Percentiles rank a stretch among this genome's conserved stretches.
phyloP scores from a whole-genome alignment of 2,329 filamentous ascomycete species.

The Dothiorella sarmentorum region DNA sequence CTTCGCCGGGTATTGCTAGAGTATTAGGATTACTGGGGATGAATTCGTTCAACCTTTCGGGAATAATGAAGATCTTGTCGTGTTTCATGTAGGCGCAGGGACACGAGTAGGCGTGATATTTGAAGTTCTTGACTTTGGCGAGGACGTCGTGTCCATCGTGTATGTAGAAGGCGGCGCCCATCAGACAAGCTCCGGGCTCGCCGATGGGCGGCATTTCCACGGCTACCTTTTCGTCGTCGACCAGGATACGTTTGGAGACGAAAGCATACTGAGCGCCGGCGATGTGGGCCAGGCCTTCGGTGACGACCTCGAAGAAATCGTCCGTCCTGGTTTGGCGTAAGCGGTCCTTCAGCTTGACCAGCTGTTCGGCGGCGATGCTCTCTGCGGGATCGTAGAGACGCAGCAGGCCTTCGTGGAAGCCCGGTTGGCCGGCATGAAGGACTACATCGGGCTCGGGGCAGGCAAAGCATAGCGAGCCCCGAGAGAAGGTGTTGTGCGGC shows the following conservation, averaged over 20 bases:
- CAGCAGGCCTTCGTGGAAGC: slow-evolving; percentile 40
- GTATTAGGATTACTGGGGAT: slow-evolving; percentile 59
- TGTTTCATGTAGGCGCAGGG: slow-evolving; percentile 68
- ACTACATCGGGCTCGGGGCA: slow-evolving; percentile 41
- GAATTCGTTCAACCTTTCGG: slow-evolving; percentile 58
- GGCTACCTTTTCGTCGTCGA: slow-evolving; percentile 55
- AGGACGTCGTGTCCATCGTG: slow-evolving; percentile 56
- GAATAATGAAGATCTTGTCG: slow-evolving; percentile 67
- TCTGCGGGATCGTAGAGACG: slow-evolving; percentile 45
- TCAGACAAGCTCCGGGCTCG: slow-evolving; percentile 59
- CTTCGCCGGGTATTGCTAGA: slow-evolving; percentile 60
- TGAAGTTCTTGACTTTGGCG: slow-evolving; percentile 57
- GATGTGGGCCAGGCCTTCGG: slow-evolving; percentile 62
- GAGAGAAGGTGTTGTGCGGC: slow-evolving; percentile 40
- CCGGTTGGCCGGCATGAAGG: slow-evolving; percentile 42
- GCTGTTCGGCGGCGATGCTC: slow-evolving; percentile 58
- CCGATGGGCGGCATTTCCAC: slow-evolving; percentile 61
- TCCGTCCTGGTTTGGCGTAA: slow-evolving; percentile 54
- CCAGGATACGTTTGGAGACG: slow-evolving; percentile 61
- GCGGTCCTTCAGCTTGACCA: slow-evolving; percentile 57
- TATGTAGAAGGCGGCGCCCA: slow-evolving; percentile 65
- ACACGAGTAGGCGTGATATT: slow-evolving; percentile 62
- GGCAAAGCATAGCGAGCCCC: slow-evolving; percentile 43
- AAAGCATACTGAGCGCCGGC: slow-evolving; percentile 65
- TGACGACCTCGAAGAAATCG: slow-evolving; percentile 62